Percentiles rank a stretch among this genome's conserved stretches.
phyloP scores from a whole-genome alignment of 129 eudicot species.

The Pulicaria dysenterica region DNA sequence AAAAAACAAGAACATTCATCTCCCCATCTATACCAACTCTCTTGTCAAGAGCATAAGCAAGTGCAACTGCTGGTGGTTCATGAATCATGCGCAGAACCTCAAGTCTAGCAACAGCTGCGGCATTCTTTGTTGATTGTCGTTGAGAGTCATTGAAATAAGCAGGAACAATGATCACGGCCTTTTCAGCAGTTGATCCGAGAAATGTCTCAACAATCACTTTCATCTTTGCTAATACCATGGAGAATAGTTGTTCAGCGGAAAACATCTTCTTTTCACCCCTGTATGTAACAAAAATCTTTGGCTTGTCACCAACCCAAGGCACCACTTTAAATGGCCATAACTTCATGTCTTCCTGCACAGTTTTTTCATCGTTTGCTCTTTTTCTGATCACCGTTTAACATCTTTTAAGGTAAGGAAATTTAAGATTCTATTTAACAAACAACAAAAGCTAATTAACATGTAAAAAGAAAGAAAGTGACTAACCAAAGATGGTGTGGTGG shows the following conservation, averaged over 20 bases:
- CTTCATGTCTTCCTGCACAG: slow-evolving; percentile 30
- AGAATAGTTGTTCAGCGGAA: slow-evolving; percentile 46
- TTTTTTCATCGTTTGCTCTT: slow-evolving; percentile 34
- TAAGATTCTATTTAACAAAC: neutral
- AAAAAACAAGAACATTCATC: slow-evolving; percentile 38
- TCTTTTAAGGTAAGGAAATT: neutral
- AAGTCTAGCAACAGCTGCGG: slow-evolving; percentile 43
- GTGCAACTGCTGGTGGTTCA: slow-evolving; percentile 42
- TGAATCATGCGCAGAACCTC: slow-evolving; percentile 34
- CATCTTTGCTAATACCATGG: slow-evolving; percentile 45
- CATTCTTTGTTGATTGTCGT: slow-evolving; percentile 49
- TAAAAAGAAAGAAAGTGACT: neutral
- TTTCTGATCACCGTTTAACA: slow-evolving; percentile 37
- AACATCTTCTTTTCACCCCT: slow-evolving; percentile 21
- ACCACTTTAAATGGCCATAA: slow-evolving; percentile 37
- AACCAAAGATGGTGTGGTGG: slow-evolving; percentile 44
- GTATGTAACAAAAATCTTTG: slow-evolving; percentile 25
- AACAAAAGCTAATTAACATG: neutral
- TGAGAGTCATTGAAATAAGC: slow-evolving; percentile 47
- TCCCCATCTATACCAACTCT: slow-evolving; percentile 23
- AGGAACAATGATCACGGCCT: slow-evolving; percentile 47
- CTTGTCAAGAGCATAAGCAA: slow-evolving; percentile 33
- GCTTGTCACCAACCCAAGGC: slow-evolving; percentile 29
- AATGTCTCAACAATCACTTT: slow-evolving; percentile 38
- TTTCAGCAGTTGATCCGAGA: slow-evolving; percentile 33